Base-by-base conservation (phyloP, 768 basidiomycete species). In the Lactifluus subvellereus region DNA sequence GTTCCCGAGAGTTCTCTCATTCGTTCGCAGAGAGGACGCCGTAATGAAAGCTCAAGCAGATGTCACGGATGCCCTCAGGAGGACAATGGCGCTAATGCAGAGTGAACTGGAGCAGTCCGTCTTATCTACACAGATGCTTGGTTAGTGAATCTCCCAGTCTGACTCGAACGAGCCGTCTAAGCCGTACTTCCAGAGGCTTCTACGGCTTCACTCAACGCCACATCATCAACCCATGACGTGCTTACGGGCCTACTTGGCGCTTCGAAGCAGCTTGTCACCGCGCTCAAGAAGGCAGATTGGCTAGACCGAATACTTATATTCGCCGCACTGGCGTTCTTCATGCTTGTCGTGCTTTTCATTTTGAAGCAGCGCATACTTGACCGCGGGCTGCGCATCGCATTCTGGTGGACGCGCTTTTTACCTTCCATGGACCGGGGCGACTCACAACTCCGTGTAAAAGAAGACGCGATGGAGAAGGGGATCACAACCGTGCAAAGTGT, bases 101-200 rank as follows among this genome's bases (percentile, higher is more conserved):
- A 84, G 83, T 45, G 97, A 98, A 70, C 84, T 99, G 2, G 91
- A 98, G 70, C 84, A 86, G 27, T 94, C 91, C 0, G 91, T 95
- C 6, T 79, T 96, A 54, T 85, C 91, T 3, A 80, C 80, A 6
- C 94, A 99, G 71, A 84, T 95, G 72, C 83, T 98, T 42, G 90
- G 92, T 89, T 69, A 48, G 78, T 71, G 18, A 10, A 0, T 54
- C 42, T 53, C 43, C 20, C 7, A 43, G 33, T 43, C 38, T 54
- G 40, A 27, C 18, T 50, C 14, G 32, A 40, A 52, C 42, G n/a
- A 33, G 22, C 54, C 42, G 38, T 50, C 61, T 51, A 40, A 35
- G 33, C 35, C 20, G 22, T 18, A 14, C n/a, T 33, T n/a, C 1
- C 70, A 94, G 91, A 94, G 66, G 77, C 83, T 10, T 96, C 94